Evolutionary conservation across 805 yeast genomes (phyloP), one percentile per base, ranked within the genome.

Genomic region (Ogataea pilisensis): DNA sequence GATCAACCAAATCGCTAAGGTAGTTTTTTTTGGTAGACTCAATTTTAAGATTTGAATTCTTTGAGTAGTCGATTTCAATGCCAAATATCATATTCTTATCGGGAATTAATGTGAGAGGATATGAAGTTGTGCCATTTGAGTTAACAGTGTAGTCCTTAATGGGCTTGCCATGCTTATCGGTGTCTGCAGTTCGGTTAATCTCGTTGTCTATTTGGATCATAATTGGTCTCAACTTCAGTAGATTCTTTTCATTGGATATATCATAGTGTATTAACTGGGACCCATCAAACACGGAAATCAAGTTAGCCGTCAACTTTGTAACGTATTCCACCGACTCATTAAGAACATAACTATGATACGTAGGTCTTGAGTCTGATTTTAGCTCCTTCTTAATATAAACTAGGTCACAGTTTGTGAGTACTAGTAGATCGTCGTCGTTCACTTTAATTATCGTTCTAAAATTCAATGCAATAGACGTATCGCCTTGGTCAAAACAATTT

Each of bases 1-100:
- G 68, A 48, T 73, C 75, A 33, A 76, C 65, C 43, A 76, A 61
- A 43, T 71, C 66, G 44, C 68, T 66, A 29, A 76, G 51, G 33
- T 74, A 68, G 46, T 75, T 62, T 41, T 66, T 68, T 35, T 68
- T 67, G 20, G 66, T 67, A 1, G 66, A 55, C 31, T 56, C 62
- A 13, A 63, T 35, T 27, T 47, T 54, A 25, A 63, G 38, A 43
- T 54, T 58, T 14, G 53, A 39, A 20, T 39, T 41, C 5, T 45
- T 31, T 2, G 48, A 48, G 35, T 52, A 53, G 40, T 73, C 77
- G 8, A 73, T 56, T 39, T 75, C 80, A n/a, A 74, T 54, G 5
- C 80, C 76, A 38, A 72, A 62, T 7, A 75, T 57, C 37, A 73
- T 58, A 26, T 78, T 79, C 41, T 75, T 72, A 27, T 63, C 66